Conservation (phyloP, 2,329 filamentous ascomycete genomes). For the Clathrospora elynae region DNA sequence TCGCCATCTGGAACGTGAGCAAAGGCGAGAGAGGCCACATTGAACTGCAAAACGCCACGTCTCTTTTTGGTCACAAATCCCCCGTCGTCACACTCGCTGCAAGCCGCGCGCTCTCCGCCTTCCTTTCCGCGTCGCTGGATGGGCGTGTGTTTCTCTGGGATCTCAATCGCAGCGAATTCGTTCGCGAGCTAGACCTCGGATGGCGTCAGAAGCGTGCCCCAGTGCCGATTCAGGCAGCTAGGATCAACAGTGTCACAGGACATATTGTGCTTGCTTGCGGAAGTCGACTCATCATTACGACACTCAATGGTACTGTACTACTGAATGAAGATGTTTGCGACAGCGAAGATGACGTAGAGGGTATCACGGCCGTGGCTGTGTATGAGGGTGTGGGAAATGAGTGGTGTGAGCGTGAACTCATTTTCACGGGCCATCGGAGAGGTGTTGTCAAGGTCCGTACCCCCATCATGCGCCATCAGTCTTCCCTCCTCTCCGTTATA, state of each 20-base stretch:
- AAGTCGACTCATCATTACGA: slow-evolving; percentile 76
- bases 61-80: slow-evolving; percentile 87
- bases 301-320: slow-evolving; percentile 82
- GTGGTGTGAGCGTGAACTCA: slow-evolving; percentile 83
- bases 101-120: slow-evolving; percentile 84
- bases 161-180: slow-evolving; percentile 85
- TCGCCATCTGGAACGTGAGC: slow-evolving; percentile 80
- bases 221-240: slow-evolving; percentile 67
- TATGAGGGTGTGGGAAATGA: slow-evolving; percentile 91
- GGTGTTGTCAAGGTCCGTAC: slow-evolving; percentile 74
- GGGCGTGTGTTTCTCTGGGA: slow-evolving; percentile 92
- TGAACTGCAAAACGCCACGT: slow-evolving; percentile 77
- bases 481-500: not conserved
- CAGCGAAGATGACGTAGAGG: slow-evolving; percentile 65
- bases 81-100: slow-evolving; percentile 82
- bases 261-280: slow-evolving; percentile 86
- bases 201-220: slow-evolving; percentile 28
- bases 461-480: not conserved
- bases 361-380: slow-evolving; percentile 81
- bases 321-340: slow-evolving; percentile 81
- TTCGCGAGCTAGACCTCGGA: slow-evolving; percentile 68
- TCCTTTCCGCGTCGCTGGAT: slow-evolving; percentile 81
- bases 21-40: slow-evolving; percentile 65
- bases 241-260: slow-evolving; percentile 88
- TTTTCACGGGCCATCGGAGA: slow-evolving; percentile 86